Evolutionary conservation across 2,329 filamentous ascomycete genomes (phyloP).

Genomic region (Microsporum ferrugineum): DNA sequence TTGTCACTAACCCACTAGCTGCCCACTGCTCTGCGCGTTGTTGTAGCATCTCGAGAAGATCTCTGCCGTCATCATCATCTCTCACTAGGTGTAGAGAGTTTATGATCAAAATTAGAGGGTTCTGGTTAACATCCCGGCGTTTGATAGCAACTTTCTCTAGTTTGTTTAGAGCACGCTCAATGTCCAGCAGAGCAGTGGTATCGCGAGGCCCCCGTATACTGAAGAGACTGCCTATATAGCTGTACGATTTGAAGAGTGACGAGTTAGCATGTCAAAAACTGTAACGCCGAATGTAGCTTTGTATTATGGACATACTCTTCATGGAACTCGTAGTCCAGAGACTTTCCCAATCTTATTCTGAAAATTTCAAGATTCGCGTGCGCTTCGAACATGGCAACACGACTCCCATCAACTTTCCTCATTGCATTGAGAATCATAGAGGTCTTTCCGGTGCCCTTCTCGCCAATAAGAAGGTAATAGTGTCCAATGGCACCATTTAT

Average conservation of each 20-base stretch:
- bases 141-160: constrained; percentile 81
- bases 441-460: constrained; percentile 93
- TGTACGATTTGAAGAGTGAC: constrained; percentile 11
- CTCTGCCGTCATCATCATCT: constrained; percentile 84
- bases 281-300: neutral
- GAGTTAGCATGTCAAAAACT: neutral
- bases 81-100: constrained; percentile 87
- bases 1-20: constrained; percentile 74
- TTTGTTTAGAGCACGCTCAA: constrained; percentile 95
- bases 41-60: constrained; percentile 86
- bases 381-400: constrained; percentile 89
- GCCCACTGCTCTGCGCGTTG: constrained; percentile 96
- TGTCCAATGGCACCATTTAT: constrained; percentile 66
- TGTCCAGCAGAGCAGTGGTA: constrained; percentile 82
- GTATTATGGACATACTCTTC: constrained; percentile 58
- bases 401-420: constrained; percentile 80
- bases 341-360: constrained; percentile 80
- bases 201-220: constrained; percentile 87
- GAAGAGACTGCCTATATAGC: constrained; percentile 77
- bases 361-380: constrained; percentile 94
- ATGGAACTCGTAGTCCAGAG: constrained; percentile 90
- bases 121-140: constrained; percentile 47
- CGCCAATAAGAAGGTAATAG: constrained; percentile 84
- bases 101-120: constrained; percentile 80
- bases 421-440: constrained; percentile 95